These are phyloP conservation scores for Phylloporus scabripes DNA, from an alignment of 768 basidiomycete genomes.

Conservation along the genomic window DNA sequence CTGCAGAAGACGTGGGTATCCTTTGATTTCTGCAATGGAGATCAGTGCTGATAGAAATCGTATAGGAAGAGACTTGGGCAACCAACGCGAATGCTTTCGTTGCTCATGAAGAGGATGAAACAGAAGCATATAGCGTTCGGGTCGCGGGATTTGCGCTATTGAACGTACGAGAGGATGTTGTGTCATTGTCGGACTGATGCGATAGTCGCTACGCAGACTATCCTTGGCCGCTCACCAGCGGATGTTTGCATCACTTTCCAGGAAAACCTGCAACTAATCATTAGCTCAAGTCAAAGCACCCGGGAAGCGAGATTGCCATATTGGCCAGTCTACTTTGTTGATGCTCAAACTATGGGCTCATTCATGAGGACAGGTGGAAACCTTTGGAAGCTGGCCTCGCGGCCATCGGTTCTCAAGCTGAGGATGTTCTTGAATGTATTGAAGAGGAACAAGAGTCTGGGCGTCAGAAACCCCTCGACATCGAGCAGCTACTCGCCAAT, in stretches of 20 bases:
- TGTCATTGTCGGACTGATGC: neutral
- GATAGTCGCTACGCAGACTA: constrained; percentile 34
- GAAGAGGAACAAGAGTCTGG: constrained; percentile 71
- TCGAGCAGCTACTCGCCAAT: constrained; percentile 67
- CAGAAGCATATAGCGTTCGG: constrained; percentile 73
- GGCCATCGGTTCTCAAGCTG: constrained; percentile 73
- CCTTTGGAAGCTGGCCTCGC: constrained; percentile 82
- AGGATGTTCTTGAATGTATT: constrained; percentile 67
- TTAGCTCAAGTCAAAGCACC: constrained; percentile 50
- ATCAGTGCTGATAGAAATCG: neutral
- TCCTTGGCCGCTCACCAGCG: constrained; percentile 52
- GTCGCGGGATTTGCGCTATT: constrained; percentile 83
- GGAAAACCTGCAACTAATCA: constrained; percentile 45
- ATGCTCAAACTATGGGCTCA: constrained; percentile 1
- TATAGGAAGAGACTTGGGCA: constrained; percentile 87
- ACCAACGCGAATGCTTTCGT: constrained; percentile 89
- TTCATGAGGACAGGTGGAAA: constrained; percentile 67
- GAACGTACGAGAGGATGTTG: constrained; percentile 40
- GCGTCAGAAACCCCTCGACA: constrained; percentile 63
- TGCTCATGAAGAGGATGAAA: constrained; percentile 92
- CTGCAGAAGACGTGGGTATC: constrained; percentile 72
- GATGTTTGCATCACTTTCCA: constrained; percentile 53
- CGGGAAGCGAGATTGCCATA: constrained; percentile 51
- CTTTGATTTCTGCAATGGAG: neutral
- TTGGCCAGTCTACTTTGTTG: constrained; percentile 45